phyloP scores from a whole-genome alignment of 345 rosid species.

The Rhodamnia argentea region DNA sequence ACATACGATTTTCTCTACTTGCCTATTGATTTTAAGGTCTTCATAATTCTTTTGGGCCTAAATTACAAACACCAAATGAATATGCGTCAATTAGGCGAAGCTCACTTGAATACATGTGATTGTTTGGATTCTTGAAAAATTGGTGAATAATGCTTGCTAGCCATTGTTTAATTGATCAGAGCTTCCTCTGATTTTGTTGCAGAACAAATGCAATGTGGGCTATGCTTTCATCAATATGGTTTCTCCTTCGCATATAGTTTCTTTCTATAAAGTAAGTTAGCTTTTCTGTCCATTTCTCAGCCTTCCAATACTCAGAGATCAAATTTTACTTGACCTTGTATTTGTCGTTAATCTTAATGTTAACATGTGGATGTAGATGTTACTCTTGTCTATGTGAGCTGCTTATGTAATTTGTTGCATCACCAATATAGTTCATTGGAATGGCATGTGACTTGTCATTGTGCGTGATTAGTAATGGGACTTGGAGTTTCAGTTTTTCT shows the following conservation, averaged over 20 bases:
- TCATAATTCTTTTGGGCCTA: neutral
- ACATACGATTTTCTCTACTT: conserved; percentile 88
- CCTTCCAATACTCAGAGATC: neutral
- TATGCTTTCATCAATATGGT: conserved; percentile 93
- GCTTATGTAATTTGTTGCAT: neutral
- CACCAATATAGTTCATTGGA: neutral
- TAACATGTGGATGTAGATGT: neutral
- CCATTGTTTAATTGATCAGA: neutral
- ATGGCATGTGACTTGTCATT: neutral
- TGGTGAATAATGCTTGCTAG: neutral
- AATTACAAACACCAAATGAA: neutral
- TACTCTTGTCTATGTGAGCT: neutral
- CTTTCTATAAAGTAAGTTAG: conserved; percentile 63
- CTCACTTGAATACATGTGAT: neutral
- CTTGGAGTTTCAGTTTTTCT: neutral
- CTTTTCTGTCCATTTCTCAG: neutral
- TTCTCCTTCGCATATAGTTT: conserved; percentile 76
- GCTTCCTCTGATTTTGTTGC: conserved; percentile 19
- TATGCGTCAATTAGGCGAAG: neutral
- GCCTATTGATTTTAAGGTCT: conserved; percentile 85
- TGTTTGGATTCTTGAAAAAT: neutral
- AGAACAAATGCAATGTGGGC: conserved; percentile 99
- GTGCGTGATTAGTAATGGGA: neutral
- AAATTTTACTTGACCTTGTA: neutral
- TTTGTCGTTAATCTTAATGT: neutral